A percentile compares a stretch with the other conserved stretches of the same genome.
Evolutionary conservation across 257 asterid genomes (phyloP).

Genomic region (Solanum habrochaites): DNA sequence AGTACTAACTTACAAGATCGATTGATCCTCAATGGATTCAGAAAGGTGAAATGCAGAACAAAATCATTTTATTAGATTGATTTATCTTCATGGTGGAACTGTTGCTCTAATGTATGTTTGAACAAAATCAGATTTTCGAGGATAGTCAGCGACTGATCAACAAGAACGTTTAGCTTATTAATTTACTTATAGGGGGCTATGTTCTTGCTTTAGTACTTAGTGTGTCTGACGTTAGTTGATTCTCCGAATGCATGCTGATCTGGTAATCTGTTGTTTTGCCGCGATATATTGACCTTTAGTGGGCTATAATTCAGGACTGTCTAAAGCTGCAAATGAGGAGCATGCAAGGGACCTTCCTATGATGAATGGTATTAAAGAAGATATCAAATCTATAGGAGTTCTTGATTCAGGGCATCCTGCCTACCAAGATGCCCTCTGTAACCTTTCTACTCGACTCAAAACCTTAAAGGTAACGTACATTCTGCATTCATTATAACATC

Average conservation of each 20-base stretch:
- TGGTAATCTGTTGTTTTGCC: background rate
- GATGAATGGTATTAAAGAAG: slow-evolving; percentile 97
- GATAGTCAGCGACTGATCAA: background rate
- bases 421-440: slow-evolving; percentile 63
- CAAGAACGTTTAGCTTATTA: background rate
- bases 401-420: slow-evolving; percentile 68
- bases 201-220: background rate
- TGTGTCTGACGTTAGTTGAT: background rate
- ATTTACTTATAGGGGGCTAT: background rate
- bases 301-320: slow-evolving; percentile 48
- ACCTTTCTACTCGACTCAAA: slow-evolving; percentile 57
- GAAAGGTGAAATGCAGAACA: background rate
- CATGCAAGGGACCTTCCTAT: slow-evolving; percentile 82
- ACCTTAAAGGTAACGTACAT: slow-evolving; percentile 51
- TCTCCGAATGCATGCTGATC: background rate
- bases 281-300: background rate
- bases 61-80: background rate
- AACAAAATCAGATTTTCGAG: background rate
- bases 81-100: background rate
- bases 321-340: slow-evolving; percentile 83
- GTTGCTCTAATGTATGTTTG: background rate
- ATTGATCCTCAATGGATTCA: background rate
- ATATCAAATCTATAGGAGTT: slow-evolving; percentile 82
- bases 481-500: background rate
- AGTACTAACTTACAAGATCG: background rate